A percentile compares a stretch with the other conserved stretches of the same genome.
Evolutionary conservation across 108 stramenopile genomes (phyloP).

Genomic region (Cyclotella cryptica): DNA sequence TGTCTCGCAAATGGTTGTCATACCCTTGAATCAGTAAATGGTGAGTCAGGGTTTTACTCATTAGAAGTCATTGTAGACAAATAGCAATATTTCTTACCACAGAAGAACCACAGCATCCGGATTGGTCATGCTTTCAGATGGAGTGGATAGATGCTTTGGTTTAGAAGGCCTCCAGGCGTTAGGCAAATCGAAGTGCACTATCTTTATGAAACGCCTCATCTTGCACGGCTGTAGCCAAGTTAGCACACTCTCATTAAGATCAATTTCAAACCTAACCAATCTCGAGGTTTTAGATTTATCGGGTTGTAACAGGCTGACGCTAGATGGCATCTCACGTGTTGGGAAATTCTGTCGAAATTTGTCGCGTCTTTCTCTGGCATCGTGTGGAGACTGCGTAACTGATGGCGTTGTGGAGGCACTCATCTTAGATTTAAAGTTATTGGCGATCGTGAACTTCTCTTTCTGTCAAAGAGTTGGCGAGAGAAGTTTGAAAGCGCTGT

Average conservation of each 20-base stretch:
- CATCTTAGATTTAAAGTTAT: conserved; percentile 9
- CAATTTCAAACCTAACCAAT: conserved; percentile 34
- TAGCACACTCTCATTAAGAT: conserved; percentile 35
- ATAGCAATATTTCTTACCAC: too few species aligned
- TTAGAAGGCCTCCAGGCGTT: conserved; percentile 61
- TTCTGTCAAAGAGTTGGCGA: conserved; percentile 54
- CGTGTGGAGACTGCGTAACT: conserved; percentile 63
- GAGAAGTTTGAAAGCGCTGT: conserved; percentile 38
- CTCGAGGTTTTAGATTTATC: conserved; percentile 53
- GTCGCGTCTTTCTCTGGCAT: conserved; percentile 37
- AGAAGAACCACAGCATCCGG: too few species aligned
- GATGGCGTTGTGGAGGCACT: conserved; percentile 42
- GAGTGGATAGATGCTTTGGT: conserved; percentile 54
- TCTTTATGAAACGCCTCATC: conserved; percentile 38
- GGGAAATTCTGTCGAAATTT: conserved; percentile 40
- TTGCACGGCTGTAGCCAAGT: conserved; percentile 56
- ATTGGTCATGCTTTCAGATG: conserved; percentile 61
- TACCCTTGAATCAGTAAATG: conserved; percentile 51
- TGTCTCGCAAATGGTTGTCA: conserved; percentile 51
- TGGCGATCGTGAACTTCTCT: conserved; percentile 38
- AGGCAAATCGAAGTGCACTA: conserved; percentile 33
- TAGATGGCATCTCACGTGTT: conserved; percentile 27
- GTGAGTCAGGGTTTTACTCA: too few species aligned
- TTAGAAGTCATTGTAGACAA: too few species aligned
- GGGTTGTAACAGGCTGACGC: conserved; percentile 54